phyloP scores from a whole-genome alignment of 176 grass and related monocot species.

The Saccharum spontaneum region DNA sequence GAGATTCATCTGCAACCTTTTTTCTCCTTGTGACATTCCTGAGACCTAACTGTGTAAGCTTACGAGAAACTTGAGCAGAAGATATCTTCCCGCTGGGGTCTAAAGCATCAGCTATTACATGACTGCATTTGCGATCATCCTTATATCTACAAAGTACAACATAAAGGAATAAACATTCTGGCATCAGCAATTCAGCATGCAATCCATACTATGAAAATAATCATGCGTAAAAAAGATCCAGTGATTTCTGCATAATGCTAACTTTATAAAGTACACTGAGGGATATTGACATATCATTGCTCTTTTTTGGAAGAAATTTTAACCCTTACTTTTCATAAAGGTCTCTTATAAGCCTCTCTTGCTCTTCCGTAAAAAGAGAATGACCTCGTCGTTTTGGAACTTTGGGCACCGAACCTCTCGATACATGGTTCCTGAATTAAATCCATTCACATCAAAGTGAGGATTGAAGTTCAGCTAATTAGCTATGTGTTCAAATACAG shows the following conservation, averaged over 20 bases:
- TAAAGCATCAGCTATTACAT: slow-evolving; percentile 82
- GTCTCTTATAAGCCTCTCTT: slow-evolving; percentile 61
- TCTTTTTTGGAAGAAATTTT: slow-evolving; percentile 27
- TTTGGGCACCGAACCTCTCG: slow-evolving; percentile 38
- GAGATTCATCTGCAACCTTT: slow-evolving; percentile 35
- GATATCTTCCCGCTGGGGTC: slow-evolving; percentile 75
- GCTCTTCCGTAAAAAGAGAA: slow-evolving; percentile 67
- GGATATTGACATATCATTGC: slow-evolving; percentile 4
- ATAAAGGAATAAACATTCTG: slow-evolving; percentile 30
- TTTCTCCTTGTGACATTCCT: slow-evolving; percentile 47
- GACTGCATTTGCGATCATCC: slow-evolving; percentile 67
- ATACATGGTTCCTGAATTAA: slow-evolving; percentile 42
- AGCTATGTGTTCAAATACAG: slow-evolving; percentile 24
- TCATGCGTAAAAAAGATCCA: neutral
- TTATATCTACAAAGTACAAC: slow-evolving; percentile 68
- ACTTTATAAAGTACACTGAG: slow-evolving; percentile 17
- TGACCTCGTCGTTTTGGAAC: slow-evolving; percentile 48
- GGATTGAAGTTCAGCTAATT: slow-evolving; percentile 32
- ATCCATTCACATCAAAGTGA: slow-evolving; percentile 34
- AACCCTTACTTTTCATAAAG: slow-evolving; percentile 76
- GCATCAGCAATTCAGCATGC: slow-evolving; percentile 1
- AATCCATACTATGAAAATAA: slow-evolving; percentile 17
- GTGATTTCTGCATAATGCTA: neutral
- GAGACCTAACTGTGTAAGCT: slow-evolving; percentile 85
- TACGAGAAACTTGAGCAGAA: slow-evolving; percentile 72